Evolutionary conservation across 768 basidiomycete genomes (phyloP).

Genomic region (Xanthoconium purpureum): DNA sequence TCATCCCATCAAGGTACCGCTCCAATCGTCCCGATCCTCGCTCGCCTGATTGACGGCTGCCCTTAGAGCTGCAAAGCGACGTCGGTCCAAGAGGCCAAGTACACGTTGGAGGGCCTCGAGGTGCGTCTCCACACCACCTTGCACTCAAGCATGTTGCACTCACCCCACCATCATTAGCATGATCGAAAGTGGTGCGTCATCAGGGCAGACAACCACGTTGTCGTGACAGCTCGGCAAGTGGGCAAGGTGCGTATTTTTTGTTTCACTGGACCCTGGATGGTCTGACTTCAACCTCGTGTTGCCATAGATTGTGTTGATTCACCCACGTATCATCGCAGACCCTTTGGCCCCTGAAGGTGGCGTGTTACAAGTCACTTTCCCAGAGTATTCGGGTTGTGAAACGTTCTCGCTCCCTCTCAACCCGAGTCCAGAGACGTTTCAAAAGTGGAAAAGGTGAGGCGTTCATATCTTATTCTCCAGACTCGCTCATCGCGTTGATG

Average conservation of each 20-base stretch:
- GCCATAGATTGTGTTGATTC: conserved; percentile 63
- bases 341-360: conserved; percentile 45
- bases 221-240: conserved; percentile 68
- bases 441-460: conserved; percentile 56
- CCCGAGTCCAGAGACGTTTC: conserved; percentile 48
- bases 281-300: background rate
- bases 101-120: conserved; percentile 63
- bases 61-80: conserved; percentile 71
- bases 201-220: conserved; percentile 46
- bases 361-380: conserved; percentile 54
- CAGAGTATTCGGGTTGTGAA: conserved; percentile 53
- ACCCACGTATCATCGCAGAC: conserved; percentile 51
- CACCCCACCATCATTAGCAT: conserved; percentile 41
- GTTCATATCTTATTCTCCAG: background rate
- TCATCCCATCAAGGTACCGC: conserved; percentile 62
- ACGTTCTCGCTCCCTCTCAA: conserved; percentile 57
- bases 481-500: background rate
- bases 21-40: background rate
- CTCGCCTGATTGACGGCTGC: background rate
- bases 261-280: background rate
- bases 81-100: conserved; percentile 52
- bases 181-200: conserved; percentile 73
- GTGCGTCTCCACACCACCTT: conserved; percentile 34
- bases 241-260: conserved; percentile 43
- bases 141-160: background rate